phyloP scores from a whole-genome alignment of 2,329 filamentous ascomycete genomes.

The Colletotrichum sp. region DNA sequence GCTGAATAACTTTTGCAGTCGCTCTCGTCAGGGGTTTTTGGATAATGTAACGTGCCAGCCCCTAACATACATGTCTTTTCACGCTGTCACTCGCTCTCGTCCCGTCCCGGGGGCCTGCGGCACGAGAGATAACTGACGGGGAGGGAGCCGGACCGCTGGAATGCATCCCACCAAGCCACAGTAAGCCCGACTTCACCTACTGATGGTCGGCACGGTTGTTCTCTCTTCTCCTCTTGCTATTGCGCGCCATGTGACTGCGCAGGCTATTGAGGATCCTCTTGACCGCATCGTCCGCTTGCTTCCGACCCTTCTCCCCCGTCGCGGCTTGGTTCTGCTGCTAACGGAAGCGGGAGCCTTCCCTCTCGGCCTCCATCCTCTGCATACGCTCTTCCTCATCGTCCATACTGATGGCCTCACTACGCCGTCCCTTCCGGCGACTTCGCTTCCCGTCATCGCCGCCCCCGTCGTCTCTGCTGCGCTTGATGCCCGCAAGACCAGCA shows the following conservation, averaged over 20 bases:
- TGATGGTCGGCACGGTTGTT: not conserved
- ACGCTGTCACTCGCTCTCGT: not conserved
- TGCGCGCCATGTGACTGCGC: not conserved
- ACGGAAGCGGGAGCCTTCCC: constrained; percentile 58
- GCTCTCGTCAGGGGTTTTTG: not conserved
- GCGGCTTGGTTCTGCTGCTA: constrained; percentile 26
- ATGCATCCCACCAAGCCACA: not conserved
- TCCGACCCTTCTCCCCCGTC: not conserved
- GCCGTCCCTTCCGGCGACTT: constrained; percentile 52
- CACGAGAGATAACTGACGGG: not conserved
- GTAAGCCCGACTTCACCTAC: not conserved
- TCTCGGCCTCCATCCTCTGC: constrained; percentile 63
- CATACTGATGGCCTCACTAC: constrained; percentile 51
- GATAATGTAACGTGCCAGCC: not conserved
- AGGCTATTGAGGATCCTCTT: not conserved
- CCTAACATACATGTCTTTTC: not conserved
- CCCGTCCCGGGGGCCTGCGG: not conserved
- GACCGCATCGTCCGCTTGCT: not conserved
- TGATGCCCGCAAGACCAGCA: constrained; percentile 48
- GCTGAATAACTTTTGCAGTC: not conserved
- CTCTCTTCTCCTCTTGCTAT: not conserved
- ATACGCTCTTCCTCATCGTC: constrained; percentile 58
- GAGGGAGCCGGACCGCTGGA: not conserved
- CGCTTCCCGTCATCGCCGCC: constrained; percentile 35
- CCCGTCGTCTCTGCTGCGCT: constrained; percentile 54